Percentiles rank a stretch among this genome's conserved stretches.
Evolutionary conservation across 176 grass and related monocot species (phyloP).

Genomic region (Carex parvula): DNA sequence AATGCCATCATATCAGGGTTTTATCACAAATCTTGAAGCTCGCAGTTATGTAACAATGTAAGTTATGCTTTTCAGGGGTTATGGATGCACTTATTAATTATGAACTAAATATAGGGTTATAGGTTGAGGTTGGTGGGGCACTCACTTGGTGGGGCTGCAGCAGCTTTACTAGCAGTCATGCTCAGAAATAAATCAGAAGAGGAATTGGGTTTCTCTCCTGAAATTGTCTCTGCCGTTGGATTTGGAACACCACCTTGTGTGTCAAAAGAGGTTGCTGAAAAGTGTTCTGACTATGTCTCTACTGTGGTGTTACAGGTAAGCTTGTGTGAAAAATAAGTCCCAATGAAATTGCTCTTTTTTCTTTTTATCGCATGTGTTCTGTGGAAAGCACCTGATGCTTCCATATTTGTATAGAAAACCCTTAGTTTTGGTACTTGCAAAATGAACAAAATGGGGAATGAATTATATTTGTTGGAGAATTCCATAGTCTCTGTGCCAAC

Average conservation of each 20-base stretch:
- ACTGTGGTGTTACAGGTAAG: conserved; percentile 89
- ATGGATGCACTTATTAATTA: neutral
- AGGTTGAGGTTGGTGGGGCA: conserved; percentile 81
- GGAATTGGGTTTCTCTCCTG: conserved; percentile 88
- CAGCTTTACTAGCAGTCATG: conserved; percentile 82
- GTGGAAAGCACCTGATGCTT: neutral
- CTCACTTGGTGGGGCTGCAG: conserved; percentile 87
- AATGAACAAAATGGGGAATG: neutral
- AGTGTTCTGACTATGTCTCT: conserved; percentile 68
- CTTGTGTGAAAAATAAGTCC: neutral
- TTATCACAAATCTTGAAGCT: neutral
- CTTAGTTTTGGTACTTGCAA: neutral
- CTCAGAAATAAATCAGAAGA: conserved; percentile 72
- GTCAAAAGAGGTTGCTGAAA: conserved; percentile 77
- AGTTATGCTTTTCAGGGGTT: neutral
- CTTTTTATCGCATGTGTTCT: neutral
- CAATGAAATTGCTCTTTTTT: neutral
- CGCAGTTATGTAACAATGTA: neutral
- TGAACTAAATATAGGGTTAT: conserved; percentile 55
- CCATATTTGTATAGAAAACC: neutral
- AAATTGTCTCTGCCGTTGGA: conserved; percentile 84
- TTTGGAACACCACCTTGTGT: conserved; percentile 89
- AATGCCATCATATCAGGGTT: neutral
- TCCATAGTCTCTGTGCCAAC: neutral
- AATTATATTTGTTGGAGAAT: neutral